These are phyloP conservation scores for Beta lomatogona DNA, from an alignment of 179 eudicot genomes.

Conservation along the genomic window DNA sequence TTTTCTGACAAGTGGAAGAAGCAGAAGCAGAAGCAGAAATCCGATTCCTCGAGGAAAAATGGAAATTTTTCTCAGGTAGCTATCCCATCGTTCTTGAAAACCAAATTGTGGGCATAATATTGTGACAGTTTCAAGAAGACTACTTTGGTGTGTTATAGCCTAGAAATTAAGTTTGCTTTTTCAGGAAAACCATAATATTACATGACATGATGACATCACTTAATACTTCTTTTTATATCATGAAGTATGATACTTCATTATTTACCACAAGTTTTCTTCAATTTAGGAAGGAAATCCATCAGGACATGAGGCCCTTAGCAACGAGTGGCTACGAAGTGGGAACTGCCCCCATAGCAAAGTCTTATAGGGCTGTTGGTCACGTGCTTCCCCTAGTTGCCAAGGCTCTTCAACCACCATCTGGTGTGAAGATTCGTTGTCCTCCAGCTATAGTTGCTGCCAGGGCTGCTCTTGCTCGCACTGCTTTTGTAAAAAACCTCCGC, in stretches of 20 bases:
- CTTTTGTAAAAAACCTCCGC: constrained; percentile 61
- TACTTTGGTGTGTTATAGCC: not conserved
- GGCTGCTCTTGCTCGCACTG: constrained; percentile 75
- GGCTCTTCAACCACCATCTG: constrained; percentile 65
- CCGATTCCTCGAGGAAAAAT: constrained; percentile 42
- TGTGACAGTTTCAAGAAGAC: not conserved
- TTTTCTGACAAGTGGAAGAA: constrained; percentile 52
- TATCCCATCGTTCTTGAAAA: not conserved
- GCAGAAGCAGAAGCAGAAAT: constrained; percentile 51
- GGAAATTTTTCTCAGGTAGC: constrained; percentile 44
- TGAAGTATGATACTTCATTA: not conserved
- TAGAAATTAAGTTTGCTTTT: not conserved
- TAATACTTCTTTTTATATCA: not conserved
- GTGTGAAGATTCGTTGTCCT: constrained; percentile 62
- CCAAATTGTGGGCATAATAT: not conserved
- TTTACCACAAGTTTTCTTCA: not conserved
- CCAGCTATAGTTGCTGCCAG: constrained; percentile 72
- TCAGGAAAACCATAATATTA: not conserved
- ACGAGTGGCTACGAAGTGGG: constrained; percentile 69
- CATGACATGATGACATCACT: not conserved
- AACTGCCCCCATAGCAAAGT: constrained; percentile 83
- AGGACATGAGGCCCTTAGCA: constrained; percentile 60
- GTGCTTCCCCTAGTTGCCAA: constrained; percentile 71
- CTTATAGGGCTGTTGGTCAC: constrained; percentile 63
- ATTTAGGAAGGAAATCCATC: constrained; percentile 51